Base-by-base conservation (phyloP, 2,329 filamentous ascomycete genomes). In the Cladosporium cucumerinum region DNA sequence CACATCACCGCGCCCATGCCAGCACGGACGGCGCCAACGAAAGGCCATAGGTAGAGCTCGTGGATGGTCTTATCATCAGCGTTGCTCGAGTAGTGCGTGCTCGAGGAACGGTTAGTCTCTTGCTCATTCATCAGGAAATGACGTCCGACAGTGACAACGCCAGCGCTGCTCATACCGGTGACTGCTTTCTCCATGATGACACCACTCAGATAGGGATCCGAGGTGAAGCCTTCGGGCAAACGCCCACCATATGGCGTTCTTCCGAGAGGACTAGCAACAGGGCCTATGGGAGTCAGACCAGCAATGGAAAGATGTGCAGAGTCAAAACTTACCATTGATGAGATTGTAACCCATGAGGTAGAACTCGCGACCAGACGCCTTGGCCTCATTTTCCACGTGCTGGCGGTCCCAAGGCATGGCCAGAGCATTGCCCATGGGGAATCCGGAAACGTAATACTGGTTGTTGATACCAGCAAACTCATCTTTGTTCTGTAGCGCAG, bases 1-100 rank as follows among this genome's bases (percentile, higher is more conserved):
- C 89, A 92, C 89, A 92, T 91, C 54, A 89, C 78, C 2, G 84
- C 82, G 1, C 85, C 87, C 3, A 88, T 87, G 48, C 88, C 87
- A 32, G 88, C 85, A 68, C 82, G 83, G 30, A 91, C 84, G 1
- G 88, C 86, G 72, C 91, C 87, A 64, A 63, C 68, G 62, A 71
- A 71, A 1, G 69, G 69, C 55, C 66, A 71, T 1, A 69, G 54
- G 26, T 71, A 71, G 1, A 71, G 58, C 63, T 72, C 71, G 61
- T 72, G 71, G 34, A 72, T 60, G n/a, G 69, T 70, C n/a, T 59
- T 64, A 46, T 72, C 70, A 14, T 72, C 69, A 14, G 67, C 60
- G 26, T 71, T 69, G 74, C 63, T 61, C 66, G 78, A 71, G 71
- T 70, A 68, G 18, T 69, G 59, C 21, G 71, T 57, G 25, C 59